Percentiles rank a stretch among this genome's conserved stretches.
Evolutionary conservation across 495 filamentous ascomycete species (phyloP).

Genomic region (Trichoderma orchidacearum): DNA sequence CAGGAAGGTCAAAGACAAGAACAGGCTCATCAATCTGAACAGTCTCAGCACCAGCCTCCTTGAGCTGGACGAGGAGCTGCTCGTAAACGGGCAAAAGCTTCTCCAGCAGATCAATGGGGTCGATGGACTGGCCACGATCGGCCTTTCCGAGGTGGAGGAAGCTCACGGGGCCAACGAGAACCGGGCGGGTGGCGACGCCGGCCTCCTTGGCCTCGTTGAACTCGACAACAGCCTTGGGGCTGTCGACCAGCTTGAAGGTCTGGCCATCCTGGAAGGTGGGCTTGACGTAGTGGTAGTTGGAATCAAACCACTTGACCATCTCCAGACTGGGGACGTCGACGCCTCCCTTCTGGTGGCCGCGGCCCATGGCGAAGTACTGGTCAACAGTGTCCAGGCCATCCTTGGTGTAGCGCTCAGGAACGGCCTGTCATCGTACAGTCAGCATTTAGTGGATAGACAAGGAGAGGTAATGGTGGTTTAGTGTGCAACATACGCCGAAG

Average conservation of each 20-base stretch:
- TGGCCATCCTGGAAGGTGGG: constrained; percentile 93
- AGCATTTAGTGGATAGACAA: background rate
- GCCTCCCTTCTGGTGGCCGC: constrained; percentile 85
- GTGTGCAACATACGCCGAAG: constrained; percentile 60
- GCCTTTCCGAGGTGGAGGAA: constrained; percentile 95
- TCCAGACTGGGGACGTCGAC: constrained; percentile 90
- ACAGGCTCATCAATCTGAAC: constrained; percentile 98
- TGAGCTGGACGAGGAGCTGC: constrained; percentile 79
- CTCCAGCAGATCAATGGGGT: constrained; percentile 83
- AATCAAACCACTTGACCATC: constrained; percentile 99
- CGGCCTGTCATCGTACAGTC: constrained; percentile 37
- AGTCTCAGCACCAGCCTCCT: constrained; percentile 84
- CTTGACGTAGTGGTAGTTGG: constrained; percentile 99
- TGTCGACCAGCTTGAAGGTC: constrained; percentile 71
- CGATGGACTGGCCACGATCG: constrained; percentile 80
- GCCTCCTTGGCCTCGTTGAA: constrained; percentile 96
- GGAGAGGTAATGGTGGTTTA: constrained; percentile 2
- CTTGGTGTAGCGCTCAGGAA: constrained; percentile 80
- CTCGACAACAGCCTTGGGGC: constrained; percentile 87
- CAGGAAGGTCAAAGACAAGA: constrained; percentile 81
- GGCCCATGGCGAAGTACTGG: constrained; percentile 98
- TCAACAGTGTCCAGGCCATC: constrained; percentile 76
- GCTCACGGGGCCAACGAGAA: constrained; percentile 88
- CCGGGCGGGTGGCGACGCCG: constrained; percentile 82
- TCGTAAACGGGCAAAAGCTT: constrained; percentile 87